These are phyloP conservation scores for Neocucurbitaria cava DNA, from an alignment of 2,329 filamentous ascomycete species.

Conservation along the genomic window DNA sequence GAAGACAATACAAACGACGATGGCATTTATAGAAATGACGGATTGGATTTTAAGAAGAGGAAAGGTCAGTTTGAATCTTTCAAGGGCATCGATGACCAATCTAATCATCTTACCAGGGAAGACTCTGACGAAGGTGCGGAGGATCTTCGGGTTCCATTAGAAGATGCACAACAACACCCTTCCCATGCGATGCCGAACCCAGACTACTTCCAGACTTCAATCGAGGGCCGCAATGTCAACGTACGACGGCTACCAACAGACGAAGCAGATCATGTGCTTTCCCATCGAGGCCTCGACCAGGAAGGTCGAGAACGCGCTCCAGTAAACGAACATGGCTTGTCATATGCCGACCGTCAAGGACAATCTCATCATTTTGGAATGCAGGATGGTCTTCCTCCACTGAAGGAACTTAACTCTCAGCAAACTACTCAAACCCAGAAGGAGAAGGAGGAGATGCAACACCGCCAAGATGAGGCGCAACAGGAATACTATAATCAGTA, in stretches of 20 bases:
- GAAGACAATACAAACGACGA: conserved; percentile 18
- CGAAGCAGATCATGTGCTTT: conserved; percentile 15
- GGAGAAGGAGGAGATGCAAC: conserved; percentile 46
- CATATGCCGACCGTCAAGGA: conserved; percentile 15
- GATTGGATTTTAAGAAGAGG: conserved; percentile 15
- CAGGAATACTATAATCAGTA: conserved; percentile 57
- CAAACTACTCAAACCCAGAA: conserved; percentile 41
- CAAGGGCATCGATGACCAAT: neutral
- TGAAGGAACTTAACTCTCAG: conserved; percentile 31
- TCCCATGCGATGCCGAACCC: neutral
- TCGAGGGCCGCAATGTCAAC: conserved; percentile 20
- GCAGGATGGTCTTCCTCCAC: conserved; percentile 54
- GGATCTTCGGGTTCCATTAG: conserved; percentile 16
- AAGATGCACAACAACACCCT: neutral
- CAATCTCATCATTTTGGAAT: conserved; percentile 48
- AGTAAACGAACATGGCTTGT: conserved; percentile 30
- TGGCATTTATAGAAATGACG: conserved; percentile 26
- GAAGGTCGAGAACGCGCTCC: conserved; percentile 25
- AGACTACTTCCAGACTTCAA: conserved; percentile 18
- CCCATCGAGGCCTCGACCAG: conserved; percentile 3
- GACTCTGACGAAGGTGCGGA: conserved; percentile 18
- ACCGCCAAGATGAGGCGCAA: conserved; percentile 54
- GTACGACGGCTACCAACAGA: conserved; percentile 16
- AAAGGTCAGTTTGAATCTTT: conserved; percentile 15
- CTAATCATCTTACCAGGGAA: conserved; percentile 7